phyloP scores from a whole-genome alignment of 1,284 basidiomycete species.

The Albatrellus sp. region DNA sequence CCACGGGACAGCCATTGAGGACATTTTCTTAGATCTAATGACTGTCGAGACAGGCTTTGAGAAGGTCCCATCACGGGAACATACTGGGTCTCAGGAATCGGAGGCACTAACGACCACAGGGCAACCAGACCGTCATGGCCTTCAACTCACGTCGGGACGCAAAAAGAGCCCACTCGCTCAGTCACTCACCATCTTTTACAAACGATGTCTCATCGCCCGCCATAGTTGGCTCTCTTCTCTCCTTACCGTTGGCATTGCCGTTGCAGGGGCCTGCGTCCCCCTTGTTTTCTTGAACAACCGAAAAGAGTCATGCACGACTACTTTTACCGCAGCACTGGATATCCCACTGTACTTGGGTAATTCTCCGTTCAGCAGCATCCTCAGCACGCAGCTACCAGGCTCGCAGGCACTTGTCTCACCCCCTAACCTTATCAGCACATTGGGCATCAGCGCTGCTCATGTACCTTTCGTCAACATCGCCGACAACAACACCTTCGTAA shows the following conservation, averaged over 20 bases:
- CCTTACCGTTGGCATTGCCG: conserved; percentile 47
- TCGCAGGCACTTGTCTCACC: conserved; percentile 28
- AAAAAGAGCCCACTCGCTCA: conserved; percentile 40
- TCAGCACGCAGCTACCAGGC: conserved; percentile 10
- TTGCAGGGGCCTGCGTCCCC: conserved; percentile 53
- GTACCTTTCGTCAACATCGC: conserved; percentile 27
- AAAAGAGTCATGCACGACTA: conserved; percentile 34
- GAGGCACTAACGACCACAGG: no score
- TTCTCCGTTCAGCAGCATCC: conserved; percentile 26
- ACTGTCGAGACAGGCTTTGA: conserved; percentile 14
- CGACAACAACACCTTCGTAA: conserved; percentile 43
- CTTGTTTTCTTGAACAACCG: conserved; percentile 47
- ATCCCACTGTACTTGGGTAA: conserved; percentile 36
- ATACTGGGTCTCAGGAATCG: no score
- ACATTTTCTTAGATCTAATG: conserved; percentile 71
- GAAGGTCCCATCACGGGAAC: no score
- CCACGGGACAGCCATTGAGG: conserved; percentile 64
- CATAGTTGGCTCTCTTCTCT: conserved; percentile 59
- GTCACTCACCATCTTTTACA: conserved; percentile 60
- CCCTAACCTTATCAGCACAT: conserved; percentile 28
- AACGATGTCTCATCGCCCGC: conserved; percentile 52
- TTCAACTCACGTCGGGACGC: conserved; percentile 37
- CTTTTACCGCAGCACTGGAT: conserved; percentile 21
- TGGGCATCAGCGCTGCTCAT: conserved; percentile 23
- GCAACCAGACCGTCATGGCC: conserved; percentile 3